Base-by-base conservation (phyloP, 148 eudicot genomes). In the Tetragonia tetragonoides region DNA sequence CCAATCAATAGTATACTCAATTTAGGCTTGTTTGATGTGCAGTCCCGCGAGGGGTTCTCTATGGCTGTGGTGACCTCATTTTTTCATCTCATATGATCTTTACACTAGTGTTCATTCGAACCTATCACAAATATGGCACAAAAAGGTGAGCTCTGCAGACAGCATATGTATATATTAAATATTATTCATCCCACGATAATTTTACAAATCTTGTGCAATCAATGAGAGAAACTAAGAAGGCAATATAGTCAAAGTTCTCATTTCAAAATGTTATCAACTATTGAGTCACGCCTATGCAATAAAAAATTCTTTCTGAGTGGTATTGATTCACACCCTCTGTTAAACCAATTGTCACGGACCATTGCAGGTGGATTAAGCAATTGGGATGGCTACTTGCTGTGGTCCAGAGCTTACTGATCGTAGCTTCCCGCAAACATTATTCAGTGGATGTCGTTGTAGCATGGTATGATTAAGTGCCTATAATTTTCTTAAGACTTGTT, bases 31-130 rank as follows among this genome's bases (percentile, higher is more conserved):
- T 38, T 68, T 21, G 21, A 75, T 62, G 6, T 88, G 87, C 95
- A 93, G 99, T 93, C 90, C 90, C 96, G 75, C 86, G 85, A 34
- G 97, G 97, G 23, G 84, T 90, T 61, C 90, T 91, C 28, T 93
- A 86, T 83, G 99, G 99, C n/a, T 93, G 99, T 88, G 97, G 99
- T 63, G 99, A 95, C 80, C 86, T 95, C 76, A 95, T 95, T 83
- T 95, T 95, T 81, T 95, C 99, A 28, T 95, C 99, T 18, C 99
- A 95, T 84, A 95, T 95, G 99, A 95, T 95, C 81, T 95, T 95
- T 82, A 76, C 97, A 61, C 90, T 93, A 17, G 91, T 90, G 64
- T 93, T 91, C 85, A 87, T 95, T 83, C 92, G 97, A 72, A 95
- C 98, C 16, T 95, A 93, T 80, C 95, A 93, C 12, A 95, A 89